These are phyloP conservation scores for Podaxis carcinomalis DNA, from an alignment of 768 basidiomycete genomes.

Conservation along the genomic window DNA sequence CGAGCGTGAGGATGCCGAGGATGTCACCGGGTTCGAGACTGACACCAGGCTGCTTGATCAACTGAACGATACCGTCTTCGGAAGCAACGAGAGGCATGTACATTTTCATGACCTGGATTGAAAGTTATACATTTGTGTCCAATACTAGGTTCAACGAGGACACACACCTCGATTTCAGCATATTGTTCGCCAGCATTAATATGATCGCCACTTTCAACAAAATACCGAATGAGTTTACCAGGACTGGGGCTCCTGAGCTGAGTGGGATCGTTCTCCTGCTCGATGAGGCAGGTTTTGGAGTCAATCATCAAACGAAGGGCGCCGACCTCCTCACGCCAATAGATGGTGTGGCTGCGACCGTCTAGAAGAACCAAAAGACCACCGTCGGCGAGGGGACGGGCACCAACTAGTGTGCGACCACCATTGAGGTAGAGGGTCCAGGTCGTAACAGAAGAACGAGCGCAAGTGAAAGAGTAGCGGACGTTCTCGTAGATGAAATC, in stretches of 20 bases:
- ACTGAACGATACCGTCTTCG: conserved; percentile 90
- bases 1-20: conserved; percentile 92
- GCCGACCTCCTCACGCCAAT: conserved; percentile 98
- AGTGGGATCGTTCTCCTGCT: conserved; percentile 99
- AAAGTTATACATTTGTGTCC: conserved; percentile 5
- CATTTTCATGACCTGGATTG: conserved; percentile 91
- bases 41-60: conserved; percentile 98
- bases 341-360: conserved; percentile 93
- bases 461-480: conserved; percentile 93
- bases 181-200: conserved; percentile 95
- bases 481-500: conserved; percentile 98
- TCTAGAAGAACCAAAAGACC: conserved; percentile 89
- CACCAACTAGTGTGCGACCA: conserved; percentile 87
- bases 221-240: conserved; percentile 91
- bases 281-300: conserved; percentile 96
- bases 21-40: conserved; percentile 97
- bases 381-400: conserved; percentile 90
- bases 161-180: conserved; percentile 90
- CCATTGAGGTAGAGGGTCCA: conserved; percentile 98
- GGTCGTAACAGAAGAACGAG: conserved; percentile 79
- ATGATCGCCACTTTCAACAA: conserved; percentile 97
- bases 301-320: conserved; percentile 91
- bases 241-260: conserved; percentile 95
- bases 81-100: conserved; percentile 96
- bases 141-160: neutral